Percentiles rank a stretch among this genome's conserved stretches.
These are phyloP conservation scores for Phlebopus sp. DNA, from an alignment of 1,284 basidiomycete species.

Conservation along the genomic window DNA sequence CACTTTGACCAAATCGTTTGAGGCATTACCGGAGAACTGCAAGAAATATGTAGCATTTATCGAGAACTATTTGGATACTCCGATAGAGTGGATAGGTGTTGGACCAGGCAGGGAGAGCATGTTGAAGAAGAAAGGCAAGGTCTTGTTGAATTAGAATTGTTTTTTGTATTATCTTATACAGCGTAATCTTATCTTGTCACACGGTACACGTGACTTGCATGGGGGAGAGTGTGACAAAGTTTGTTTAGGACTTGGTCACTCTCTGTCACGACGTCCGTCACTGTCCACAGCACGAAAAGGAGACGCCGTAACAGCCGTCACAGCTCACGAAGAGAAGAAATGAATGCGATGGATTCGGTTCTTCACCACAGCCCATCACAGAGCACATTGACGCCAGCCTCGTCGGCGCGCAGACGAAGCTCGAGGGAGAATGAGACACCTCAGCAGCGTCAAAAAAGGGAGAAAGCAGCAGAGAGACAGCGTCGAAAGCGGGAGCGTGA, in stretches of 20 bases:
- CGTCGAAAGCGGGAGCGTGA: conserved; percentile 76
- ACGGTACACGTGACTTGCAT: conserved; percentile 29
- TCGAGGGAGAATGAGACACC: conserved; percentile 68
- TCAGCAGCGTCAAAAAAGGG: conserved; percentile 66
- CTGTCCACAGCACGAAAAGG: conserved; percentile 16
- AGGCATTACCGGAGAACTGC: conserved; percentile 85
- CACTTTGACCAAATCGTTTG: conserved; percentile 61
- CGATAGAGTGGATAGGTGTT: conserved; percentile 89
- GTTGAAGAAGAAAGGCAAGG: conserved; percentile 42
- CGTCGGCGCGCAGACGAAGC: conserved; percentile 46
- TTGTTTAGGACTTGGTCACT: conserved; percentile 36
- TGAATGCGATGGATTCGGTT: conserved; percentile 36
- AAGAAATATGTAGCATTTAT: conserved; percentile 88
- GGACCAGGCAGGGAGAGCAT: conserved; percentile 84
- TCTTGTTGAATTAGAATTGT: conserved; percentile 22
- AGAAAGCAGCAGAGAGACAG: conserved; percentile 79
- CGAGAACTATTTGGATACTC: conserved; percentile 77
- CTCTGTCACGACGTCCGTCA: conserved; percentile 42
- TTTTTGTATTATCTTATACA: neutral
- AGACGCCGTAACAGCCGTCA: conserved; percentile 35
- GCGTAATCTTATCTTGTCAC: conserved; percentile 15
- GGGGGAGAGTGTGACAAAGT: conserved; percentile 28
- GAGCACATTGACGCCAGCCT: conserved; percentile 29
- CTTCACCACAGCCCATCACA: conserved; percentile 31
- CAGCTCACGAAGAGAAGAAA: conserved; percentile 18